phyloP scores from a whole-genome alignment of 768 basidiomycete genomes.

The Solioccasus polychromus region DNA sequence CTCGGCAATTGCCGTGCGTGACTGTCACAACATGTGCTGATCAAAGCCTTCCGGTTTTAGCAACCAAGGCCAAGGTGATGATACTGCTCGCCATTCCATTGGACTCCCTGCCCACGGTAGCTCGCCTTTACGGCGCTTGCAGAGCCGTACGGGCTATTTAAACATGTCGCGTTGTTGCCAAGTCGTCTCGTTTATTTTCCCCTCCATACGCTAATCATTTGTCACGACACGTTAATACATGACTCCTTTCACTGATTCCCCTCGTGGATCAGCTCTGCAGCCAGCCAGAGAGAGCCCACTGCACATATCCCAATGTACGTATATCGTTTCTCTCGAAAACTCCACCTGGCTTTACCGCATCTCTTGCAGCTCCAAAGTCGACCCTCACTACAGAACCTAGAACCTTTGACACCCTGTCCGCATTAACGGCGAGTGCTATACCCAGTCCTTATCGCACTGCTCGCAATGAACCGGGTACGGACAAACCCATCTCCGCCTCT shows the following conservation, averaged over 20 bases:
- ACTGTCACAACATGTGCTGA: conserved; percentile 18
- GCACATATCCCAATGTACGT: conserved; percentile 13
- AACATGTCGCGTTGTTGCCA: background rate
- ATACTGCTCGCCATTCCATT: no score
- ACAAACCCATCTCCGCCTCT: conserved; percentile 42
- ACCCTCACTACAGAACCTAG: conserved; percentile 30
- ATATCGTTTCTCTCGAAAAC: background rate
- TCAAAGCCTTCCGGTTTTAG: conserved; percentile 23
- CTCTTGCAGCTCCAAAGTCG: conserved; percentile 4
- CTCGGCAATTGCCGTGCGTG: conserved; percentile 27
- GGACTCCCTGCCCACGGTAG: background rate
- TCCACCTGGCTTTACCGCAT: background rate
- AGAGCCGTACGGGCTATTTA: conserved; percentile 12
- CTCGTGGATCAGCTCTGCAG: conserved; percentile 7
- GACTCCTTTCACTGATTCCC: conserved; percentile 21
- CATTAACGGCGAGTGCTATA: conserved; percentile 35
- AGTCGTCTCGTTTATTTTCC: background rate
- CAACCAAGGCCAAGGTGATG: no score
- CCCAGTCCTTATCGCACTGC: conserved; percentile 33
- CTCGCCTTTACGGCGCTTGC: conserved; percentile 22
- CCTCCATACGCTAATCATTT: conserved; percentile 8
- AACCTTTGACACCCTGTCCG: conserved; percentile 46
- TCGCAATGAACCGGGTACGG: conserved; percentile 29
- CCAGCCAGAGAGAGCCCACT: conserved; percentile 1
- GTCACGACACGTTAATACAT: conserved; percentile 17